Conservation (phyloP, 345 rosid genomes). For the Brassica nigra region DNA sequence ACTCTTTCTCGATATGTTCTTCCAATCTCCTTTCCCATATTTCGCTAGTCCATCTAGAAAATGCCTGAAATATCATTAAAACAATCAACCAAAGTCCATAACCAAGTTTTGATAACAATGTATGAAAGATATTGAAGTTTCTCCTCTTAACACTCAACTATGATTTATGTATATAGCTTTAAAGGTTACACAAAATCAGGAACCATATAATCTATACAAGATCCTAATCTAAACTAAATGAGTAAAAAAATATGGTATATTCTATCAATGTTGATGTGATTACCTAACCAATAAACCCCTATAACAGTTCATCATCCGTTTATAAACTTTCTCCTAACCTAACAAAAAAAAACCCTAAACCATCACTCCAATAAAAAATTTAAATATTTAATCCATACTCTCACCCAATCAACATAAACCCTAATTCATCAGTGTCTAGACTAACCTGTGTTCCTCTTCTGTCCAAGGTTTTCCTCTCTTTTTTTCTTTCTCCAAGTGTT, state of each 20-base stretch:
- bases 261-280: background rate
- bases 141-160: background rate
- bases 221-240: background rate
- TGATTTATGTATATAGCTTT: background rate
- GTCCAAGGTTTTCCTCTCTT: constrained; percentile 58
- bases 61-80: constrained; percentile 38
- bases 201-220: background rate
- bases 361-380: background rate
- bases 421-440: background rate
- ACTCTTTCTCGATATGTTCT: constrained; percentile 59
- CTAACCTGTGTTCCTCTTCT: constrained; percentile 10
- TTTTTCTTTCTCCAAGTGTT: constrained; percentile 31
- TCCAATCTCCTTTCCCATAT: constrained; percentile 72
- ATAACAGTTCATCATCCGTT: background rate
- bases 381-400: background rate
- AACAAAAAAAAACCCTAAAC: background rate
- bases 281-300: background rate
- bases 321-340: background rate
- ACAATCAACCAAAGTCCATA: background rate
- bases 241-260: background rate
- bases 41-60: constrained; percentile 53
- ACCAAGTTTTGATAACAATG: background rate
- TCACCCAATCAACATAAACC: background rate
- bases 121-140: background rate
- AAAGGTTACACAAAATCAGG: background rate